Evolutionary conservation across 2,329 filamentous ascomycete genomes (phyloP).

Genomic region (Akanthomyces dipterigenus): DNA sequence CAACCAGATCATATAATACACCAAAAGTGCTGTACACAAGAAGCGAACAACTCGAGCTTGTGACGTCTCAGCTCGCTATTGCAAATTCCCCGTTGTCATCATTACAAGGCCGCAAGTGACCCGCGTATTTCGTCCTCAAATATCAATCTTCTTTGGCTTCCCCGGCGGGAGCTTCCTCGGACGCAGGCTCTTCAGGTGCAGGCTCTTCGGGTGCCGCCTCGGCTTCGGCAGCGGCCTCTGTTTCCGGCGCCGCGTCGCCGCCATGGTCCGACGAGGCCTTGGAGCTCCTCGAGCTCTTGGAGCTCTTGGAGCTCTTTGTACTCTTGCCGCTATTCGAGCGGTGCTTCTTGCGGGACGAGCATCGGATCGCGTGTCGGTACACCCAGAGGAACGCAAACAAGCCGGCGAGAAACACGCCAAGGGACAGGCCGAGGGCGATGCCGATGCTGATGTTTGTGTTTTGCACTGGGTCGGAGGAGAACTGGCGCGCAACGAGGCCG

Average conservation of each 20-base stretch:
- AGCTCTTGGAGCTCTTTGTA: slow-evolving; percentile 13
- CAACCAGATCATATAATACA: background rate
- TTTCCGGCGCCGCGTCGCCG: background rate
- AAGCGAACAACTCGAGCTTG: background rate
- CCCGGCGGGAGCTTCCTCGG: background rate
- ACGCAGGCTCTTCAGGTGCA: too few species aligned
- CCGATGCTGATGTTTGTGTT: slow-evolving; percentile 37
- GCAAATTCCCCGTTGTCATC: background rate
- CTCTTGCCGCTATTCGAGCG: slow-evolving; percentile 22
- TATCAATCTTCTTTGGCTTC: background rate
- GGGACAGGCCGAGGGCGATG: slow-evolving; percentile 34
- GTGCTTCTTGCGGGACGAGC: slow-evolving; percentile 23
- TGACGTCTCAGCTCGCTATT: background rate
- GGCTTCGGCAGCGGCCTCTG: background rate
- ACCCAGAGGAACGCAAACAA: slow-evolving; percentile 31
- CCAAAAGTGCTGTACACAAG: slow-evolving; percentile 1
- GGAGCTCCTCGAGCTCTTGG: slow-evolving; percentile 30
- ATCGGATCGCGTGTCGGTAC: slow-evolving; percentile 33
- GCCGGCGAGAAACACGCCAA: slow-evolving; percentile 33
- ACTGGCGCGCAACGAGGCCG: slow-evolving; percentile 11
- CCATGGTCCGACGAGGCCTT: slow-evolving; percentile 15
- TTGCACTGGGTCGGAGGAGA: slow-evolving; percentile 19
- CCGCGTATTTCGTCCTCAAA: background rate
- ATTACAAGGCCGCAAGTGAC: background rate
- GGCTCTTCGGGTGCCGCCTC: background rate